Base-by-base conservation (phyloP, 768 basidiomycete species). In the Lentinula boryana region DNA sequence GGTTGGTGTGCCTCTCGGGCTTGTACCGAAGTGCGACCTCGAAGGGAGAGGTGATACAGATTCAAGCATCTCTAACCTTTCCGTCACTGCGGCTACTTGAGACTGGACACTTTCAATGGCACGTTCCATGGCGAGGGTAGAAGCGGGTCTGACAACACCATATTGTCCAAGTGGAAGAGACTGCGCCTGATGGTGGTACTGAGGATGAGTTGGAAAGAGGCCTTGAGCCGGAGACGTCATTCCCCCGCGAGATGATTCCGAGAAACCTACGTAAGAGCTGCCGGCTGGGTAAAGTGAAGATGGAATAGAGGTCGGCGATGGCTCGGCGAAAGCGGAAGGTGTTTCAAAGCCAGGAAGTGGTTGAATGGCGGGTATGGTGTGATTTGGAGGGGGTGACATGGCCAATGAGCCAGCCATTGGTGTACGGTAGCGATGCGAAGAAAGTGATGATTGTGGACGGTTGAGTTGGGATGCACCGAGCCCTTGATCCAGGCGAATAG, bases 51-150 rank as follows among this genome's bases (percentile, higher is more conserved):
- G 64, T 18, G 77, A 72, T 13, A 80, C 67, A 13, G 78, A 74
- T 71, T 87, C 86, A 8, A 89, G 73, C 13, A 80, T 77, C 66
- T 94, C 93, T n/a, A 95, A 73, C 32, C 93, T 85, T 70, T 94
- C 92, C 7, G 82, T 85, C 48, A 95, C 79, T 5, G 91, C 91
- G 0, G 91, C 91, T 18, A 95, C 74, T 63, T 93, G 89, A 0
- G 85, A 83, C 70, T 95, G 93, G 55, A 93, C 80, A 63, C 81
- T 85, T 71, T 94, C 90, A 18, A 95, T 75, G 0, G 89, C 89
- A 50, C 82, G 82, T 70, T 94, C 93, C 57, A 95, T 75, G 6
- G 80, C 76, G 40, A 79, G 71, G 18, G 77, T 73, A 7, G 86
- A 83, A 23, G 76, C 73, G 3, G 84, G 79, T 49, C 80, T 74